Evolutionary conservation across 2,329 filamentous ascomycete species (phyloP).

Genomic region (Arthroderma sp.): DNA sequence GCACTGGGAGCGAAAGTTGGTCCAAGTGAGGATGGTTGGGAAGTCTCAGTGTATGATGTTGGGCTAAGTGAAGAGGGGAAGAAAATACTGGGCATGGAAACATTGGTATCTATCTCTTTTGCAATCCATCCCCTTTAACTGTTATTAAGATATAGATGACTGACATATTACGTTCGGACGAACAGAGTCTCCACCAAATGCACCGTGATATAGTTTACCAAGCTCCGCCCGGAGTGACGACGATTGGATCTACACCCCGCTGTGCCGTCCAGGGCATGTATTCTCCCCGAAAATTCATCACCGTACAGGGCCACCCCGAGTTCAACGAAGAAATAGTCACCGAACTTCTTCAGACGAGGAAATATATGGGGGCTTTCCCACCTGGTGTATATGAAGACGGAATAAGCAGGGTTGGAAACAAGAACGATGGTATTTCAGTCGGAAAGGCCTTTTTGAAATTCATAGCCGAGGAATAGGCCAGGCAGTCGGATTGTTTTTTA

Average conservation of each 20-base stretch:
- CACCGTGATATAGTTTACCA: constrained; percentile 62
- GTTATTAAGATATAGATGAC: background rate
- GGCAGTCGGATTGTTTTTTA: no score
- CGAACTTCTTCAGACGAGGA: constrained; percentile 53
- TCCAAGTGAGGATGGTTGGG: constrained; percentile 60
- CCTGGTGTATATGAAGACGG: constrained; percentile 57
- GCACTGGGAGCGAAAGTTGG: constrained; percentile 57
- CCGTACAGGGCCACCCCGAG: constrained; percentile 79
- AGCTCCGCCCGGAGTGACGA: constrained; percentile 48
- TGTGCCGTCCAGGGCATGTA: constrained; percentile 77
- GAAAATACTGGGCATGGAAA: constrained; percentile 55
- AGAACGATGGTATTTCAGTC: constrained; percentile 70
- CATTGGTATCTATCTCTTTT: constrained; percentile 32
- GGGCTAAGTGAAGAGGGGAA: constrained; percentile 56
- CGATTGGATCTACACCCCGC: constrained; percentile 49
- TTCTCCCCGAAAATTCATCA: constrained; percentile 50
- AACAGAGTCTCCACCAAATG: constrained; percentile 58
- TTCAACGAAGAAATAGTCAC: constrained; percentile 59
- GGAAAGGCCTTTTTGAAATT: constrained; percentile 65
- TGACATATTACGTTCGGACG: background rate
- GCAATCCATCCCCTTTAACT: background rate
- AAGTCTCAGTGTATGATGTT: constrained; percentile 60
- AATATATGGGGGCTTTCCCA: constrained; percentile 53
- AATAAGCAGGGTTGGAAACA: constrained; percentile 48
- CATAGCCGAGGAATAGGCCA: constrained; percentile 40